These are phyloP conservation scores for Trichoderma arundinaceum DNA, from an alignment of 2,329 filamentous ascomycete genomes.

Conservation along the genomic window DNA sequence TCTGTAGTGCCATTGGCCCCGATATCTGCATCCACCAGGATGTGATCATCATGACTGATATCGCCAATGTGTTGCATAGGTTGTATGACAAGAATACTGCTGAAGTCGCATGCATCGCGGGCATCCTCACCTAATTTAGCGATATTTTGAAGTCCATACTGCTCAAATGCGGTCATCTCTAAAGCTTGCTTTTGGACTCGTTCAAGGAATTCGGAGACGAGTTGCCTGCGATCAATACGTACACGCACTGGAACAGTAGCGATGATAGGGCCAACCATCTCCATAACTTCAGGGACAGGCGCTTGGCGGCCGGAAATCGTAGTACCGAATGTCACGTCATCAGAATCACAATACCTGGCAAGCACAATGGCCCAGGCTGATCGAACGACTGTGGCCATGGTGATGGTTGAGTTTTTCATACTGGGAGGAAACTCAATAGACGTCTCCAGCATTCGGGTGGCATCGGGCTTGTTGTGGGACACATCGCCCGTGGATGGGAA, in stretches of 20 bases:
- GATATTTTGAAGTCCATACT: slow-evolving; percentile 39
- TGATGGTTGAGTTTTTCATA: slow-evolving; percentile 22
- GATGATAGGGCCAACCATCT: slow-evolving; percentile 36
- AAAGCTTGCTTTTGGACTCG: slow-evolving; percentile 30
- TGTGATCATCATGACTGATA: background rate
- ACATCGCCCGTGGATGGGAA: slow-evolving; percentile 26
- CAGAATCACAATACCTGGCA: slow-evolving; percentile 33
- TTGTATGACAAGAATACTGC: slow-evolving; percentile 35
- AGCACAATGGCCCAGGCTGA: slow-evolving; percentile 26
- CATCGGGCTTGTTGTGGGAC: background rate
- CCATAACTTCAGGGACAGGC: slow-evolving; percentile 34
- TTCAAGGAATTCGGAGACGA: slow-evolving; percentile 24
- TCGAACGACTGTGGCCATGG: slow-evolving; percentile 35
- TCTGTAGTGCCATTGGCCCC: background rate
- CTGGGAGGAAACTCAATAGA: background rate
- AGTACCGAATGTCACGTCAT: slow-evolving; percentile 35
- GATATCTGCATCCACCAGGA: background rate
- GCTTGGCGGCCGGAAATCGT: slow-evolving; percentile 36
- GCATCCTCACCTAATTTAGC: slow-evolving; percentile 31
- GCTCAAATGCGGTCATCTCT: slow-evolving; percentile 36
- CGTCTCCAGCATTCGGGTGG: slow-evolving; percentile 12
- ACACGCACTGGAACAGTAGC: slow-evolving; percentile 33
- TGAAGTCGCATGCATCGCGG: slow-evolving; percentile 35
- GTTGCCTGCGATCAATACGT: background rate
- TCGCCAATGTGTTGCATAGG: slow-evolving; percentile 25